Percentiles rank a stretch among this genome's conserved stretches.
Conservation (phyloP, 495 filamentous ascomycete genomes). For the Lophiotrema nucula region DNA sequence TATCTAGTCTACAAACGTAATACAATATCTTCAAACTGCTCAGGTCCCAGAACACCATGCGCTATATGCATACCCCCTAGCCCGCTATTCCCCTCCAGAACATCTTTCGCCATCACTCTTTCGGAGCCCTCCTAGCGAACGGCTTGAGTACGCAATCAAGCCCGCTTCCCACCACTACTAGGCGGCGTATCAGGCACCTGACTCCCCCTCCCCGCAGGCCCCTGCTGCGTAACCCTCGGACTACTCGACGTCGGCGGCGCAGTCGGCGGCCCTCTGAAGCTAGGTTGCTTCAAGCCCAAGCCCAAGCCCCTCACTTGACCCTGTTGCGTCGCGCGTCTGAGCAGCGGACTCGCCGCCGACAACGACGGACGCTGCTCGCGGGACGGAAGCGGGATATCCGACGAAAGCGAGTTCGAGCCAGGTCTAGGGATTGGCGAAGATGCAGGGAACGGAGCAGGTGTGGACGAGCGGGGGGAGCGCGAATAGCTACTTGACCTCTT, state of each 20-base stretch:
- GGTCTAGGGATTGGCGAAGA: not conserved
- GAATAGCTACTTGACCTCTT: conserved; percentile 18
- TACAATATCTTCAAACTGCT: too few species aligned
- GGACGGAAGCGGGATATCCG: conserved; percentile 26
- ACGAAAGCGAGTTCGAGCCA: not conserved
- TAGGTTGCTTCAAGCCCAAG: conserved; percentile 13
- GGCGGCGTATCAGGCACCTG: conserved; percentile 26
- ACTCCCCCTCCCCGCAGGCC: conserved; percentile 3
- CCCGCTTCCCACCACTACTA: conserved; percentile 18
- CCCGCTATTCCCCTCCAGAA: too few species aligned
- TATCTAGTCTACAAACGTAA: too few species aligned
- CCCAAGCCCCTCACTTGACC: not conserved
- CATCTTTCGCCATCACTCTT: too few species aligned
- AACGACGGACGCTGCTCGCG: conserved; percentile 4
- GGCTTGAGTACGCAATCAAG: too few species aligned
- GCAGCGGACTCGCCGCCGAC: conserved; percentile 28
- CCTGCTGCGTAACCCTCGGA: conserved; percentile 16
- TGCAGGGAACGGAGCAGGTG: conserved; percentile 11
- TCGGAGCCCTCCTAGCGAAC: too few species aligned
- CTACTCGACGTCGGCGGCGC: conserved; percentile 29
- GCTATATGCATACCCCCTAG: too few species aligned
- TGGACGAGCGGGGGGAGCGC: conserved; percentile 17
- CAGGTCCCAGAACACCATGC: too few species aligned
- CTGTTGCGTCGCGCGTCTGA: conserved; percentile 28
- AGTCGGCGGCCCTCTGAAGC: conserved; percentile 24